Evolutionary conservation across 805 yeast genomes (phyloP).

Genomic region (Candida ponderosae): DNA sequence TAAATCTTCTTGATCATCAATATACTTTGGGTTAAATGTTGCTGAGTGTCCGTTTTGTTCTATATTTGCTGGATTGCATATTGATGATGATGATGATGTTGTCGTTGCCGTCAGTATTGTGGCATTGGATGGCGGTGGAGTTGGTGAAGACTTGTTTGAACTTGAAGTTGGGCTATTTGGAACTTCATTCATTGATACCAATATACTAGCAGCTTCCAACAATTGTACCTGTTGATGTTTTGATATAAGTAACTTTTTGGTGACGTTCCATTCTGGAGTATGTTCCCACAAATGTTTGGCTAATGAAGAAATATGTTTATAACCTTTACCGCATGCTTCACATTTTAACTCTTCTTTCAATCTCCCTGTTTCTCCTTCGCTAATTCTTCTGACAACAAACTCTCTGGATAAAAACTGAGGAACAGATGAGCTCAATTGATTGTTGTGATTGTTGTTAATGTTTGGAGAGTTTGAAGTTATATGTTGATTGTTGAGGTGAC

Average conservation of each 20-base stretch:
- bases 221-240: constrained; percentile 85
- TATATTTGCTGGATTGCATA: constrained; percentile 1
- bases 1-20: background rate
- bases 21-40: constrained; percentile 1
- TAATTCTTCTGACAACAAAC: constrained; percentile 74
- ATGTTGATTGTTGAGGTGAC: constrained; percentile 3
- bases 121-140: background rate
- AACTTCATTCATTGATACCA: constrained; percentile 63
- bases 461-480: background rate
- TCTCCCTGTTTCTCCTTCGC: constrained; percentile 83
- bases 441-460: constrained; percentile 10
- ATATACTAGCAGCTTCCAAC: constrained; percentile 68
- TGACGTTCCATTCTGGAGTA: constrained; percentile 89
- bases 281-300: constrained; percentile 92
- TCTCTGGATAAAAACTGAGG: constrained; percentile 44
- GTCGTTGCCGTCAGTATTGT: constrained; percentile 3
- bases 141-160: background rate
- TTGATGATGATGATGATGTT: constrained; percentile 5
- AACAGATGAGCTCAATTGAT: constrained; percentile 23
- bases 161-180: constrained; percentile 1
- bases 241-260: constrained; percentile 72
- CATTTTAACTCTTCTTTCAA: constrained; percentile 78
- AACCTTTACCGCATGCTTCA: constrained; percentile 89
- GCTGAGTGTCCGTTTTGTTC: constrained; percentile 22
- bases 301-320: constrained; percentile 79